Base-by-base conservation (phyloP, 768 basidiomycete species). In the Kockovaella imperatae region DNA sequence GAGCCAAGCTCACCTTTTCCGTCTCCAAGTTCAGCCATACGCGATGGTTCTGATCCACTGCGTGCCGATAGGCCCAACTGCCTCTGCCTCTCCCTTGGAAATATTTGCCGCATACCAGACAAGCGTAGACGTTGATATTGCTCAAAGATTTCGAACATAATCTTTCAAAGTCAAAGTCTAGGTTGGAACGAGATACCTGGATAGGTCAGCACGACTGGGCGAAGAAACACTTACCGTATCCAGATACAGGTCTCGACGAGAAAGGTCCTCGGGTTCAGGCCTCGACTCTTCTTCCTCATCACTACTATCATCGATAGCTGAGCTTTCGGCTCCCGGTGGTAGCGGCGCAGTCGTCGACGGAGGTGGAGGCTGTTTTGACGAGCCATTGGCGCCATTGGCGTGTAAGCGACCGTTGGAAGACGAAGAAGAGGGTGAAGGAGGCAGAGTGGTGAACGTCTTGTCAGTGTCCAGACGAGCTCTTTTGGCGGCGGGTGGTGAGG, bases 151-250 rank as follows among this genome's bases (percentile, higher is more conserved):
- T 87, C 7, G 93, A 96, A 77, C 95, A 99, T 23, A 97, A 80
- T 77, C 93, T 90, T 75, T 99, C 95, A 62, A 99, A 99, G 74
- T 99, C 95, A 73, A 99, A 99, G 72, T 99, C 95, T 49, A 99
- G 80, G 36, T 81, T 77, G 39, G 79, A 80, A 53, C 95, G 80
- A 70, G 95, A 89, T 56, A 97, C 86, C 91, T 96, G 66, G 10
- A 15, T 3, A 26, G 29, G 35, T 18, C 35, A 38, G 47, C 18
- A 38, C 24, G 3, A 31, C 1, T 4, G 14, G 13, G 26, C 20
- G 23, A 10, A 11, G 23, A 31, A 58, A 53, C n/a, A 73, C 83
- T 69, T 72, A 85, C 90, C 50, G 90, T 95, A 75, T 96, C 90
- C 45, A 96, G 81, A 71, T 95, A 95, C 61, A 95, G 76, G 72